Evolutionary conservation across 2,329 filamentous ascomycete genomes (phyloP), one percentile per base, ranked within the genome.

Genomic region (Arthrobotrys megalospora): DNA sequence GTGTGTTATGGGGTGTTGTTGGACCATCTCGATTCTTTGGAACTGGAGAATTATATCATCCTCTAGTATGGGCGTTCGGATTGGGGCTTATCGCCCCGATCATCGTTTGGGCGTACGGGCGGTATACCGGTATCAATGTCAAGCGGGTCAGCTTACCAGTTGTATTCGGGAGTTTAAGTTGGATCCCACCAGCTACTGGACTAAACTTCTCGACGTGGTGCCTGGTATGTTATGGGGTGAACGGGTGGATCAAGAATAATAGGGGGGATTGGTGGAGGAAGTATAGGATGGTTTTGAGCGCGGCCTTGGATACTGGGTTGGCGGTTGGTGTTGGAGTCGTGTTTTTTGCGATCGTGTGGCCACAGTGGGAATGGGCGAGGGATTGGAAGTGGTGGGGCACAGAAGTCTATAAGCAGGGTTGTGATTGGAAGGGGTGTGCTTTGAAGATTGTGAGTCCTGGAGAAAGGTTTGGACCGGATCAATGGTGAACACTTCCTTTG

Each of bases 171-270:
- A 92, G 91, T 79, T 88, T 96, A 80, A 90, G 89, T 80, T 96
- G 93, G 93, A 96, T 97, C 63, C 93, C 93, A 0, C 93, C 93
- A 0, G 93, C 93, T 1, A 92, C 91, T 0, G 93, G 93, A 0
- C 90, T 97, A 80, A 97, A 97, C 84, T 97, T 96, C 83, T 93
- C 90, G 1, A 91, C 95, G 50, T 96, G 93, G 93, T 92, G 91
- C 0, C 85, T 96, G 6, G 92, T 96, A 12, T 96, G 92, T 85
- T 96, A 91, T 84, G 81, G 93, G 50, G 97, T 97, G 87, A 96
- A 96, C 83, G 91, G 91, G 83, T 84, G 91, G 77, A 88, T 96
- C 82, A 90, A 91, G 83, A 89, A 89, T 41, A 87, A 91, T 21
- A 91, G 89, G 28, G 87, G 87, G 34, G 90, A 89, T 0, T 97